A percentile compares a stretch with the other conserved stretches of the same genome.
phyloP scores from a whole-genome alignment of 805 yeast genomes.

The Kodamaea hsintzibuensis region DNA sequence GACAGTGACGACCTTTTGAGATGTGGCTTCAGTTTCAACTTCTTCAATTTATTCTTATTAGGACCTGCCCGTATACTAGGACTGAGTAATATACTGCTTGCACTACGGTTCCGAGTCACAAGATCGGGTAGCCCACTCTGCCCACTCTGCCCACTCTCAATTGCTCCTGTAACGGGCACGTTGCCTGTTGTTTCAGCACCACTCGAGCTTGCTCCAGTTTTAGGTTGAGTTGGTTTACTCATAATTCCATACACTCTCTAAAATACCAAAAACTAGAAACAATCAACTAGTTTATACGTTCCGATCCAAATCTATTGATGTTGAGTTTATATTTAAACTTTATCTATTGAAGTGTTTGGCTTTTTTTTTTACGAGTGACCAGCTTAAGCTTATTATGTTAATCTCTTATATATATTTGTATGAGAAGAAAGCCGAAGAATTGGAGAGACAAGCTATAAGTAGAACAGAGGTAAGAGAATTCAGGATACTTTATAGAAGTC shows the following conservation, averaged over 20 bases:
- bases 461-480: too few relatives aligned
- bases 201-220: neutral
- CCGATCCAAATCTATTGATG: neutral
- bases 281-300: neutral
- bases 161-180: neutral
- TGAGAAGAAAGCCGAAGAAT: too few relatives aligned
- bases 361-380: neutral
- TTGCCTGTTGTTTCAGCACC: neutral
- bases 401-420: too few relatives aligned
- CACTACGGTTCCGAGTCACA: constrained; percentile 7
- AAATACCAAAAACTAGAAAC: neutral
- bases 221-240: neutral
- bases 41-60: constrained; percentile 11
- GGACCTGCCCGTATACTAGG: constrained; percentile 15
- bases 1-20: constrained; percentile 27
- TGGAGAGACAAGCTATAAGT: too few relatives aligned
- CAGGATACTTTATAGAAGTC: too few relatives aligned
- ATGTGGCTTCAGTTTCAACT: constrained; percentile 31
- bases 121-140: neutral
- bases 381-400: neutral
- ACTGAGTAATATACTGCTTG: constrained; percentile 13
- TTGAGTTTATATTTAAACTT: neutral
- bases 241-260: neutral
- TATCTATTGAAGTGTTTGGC: neutral
- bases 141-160: neutral